phyloP scores from a whole-genome alignment of 2,329 filamentous ascomycete species.

The Colletotrichum limetticola region DNA sequence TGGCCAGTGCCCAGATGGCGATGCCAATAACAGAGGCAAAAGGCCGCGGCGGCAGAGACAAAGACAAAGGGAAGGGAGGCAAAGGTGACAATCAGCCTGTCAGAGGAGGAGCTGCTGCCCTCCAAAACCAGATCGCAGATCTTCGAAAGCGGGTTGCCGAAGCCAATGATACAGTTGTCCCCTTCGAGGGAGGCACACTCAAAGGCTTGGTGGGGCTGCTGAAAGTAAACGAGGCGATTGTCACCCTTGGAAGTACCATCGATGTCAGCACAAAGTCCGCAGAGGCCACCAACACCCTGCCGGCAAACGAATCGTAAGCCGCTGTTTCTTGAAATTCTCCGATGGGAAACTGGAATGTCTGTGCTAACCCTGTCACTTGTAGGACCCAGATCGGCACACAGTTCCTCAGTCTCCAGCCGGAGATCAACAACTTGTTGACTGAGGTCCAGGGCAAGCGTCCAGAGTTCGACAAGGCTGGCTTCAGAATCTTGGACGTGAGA shows the following conservation, averaged over 20 bases:
- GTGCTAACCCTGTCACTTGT: background rate
- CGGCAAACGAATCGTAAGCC: slow-evolving; percentile 20
- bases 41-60: background rate
- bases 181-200: slow-evolving; percentile 19
- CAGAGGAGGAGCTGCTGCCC: background rate
- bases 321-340: background rate
- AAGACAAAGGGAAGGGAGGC: background rate
- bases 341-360: background rate
- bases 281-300: slow-evolving; percentile 3
- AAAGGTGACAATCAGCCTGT: slow-evolving; percentile 8
- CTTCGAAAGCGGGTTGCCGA: slow-evolving; percentile 1
- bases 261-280: slow-evolving; percentile 6
- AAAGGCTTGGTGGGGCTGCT: slow-evolving; percentile 21
- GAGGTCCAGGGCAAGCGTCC: slow-evolving; percentile 9
- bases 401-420: slow-evolving; percentile 18
- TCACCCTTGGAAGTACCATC: slow-evolving; percentile 7
- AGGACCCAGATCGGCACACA: slow-evolving; percentile 1
- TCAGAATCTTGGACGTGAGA: slow-evolving; percentile 25
- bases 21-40: background rate
- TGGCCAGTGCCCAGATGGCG: slow-evolving; percentile 9
- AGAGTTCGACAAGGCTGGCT: slow-evolving; percentile 32
- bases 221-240: slow-evolving; percentile 28
- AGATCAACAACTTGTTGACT: slow-evolving; percentile 16
- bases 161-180: slow-evolving; percentile 17
- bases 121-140: slow-evolving; percentile 8